Percentiles rank a stretch among this genome's conserved stretches.
Evolutionary conservation across 2,329 filamentous ascomycete genomes (phyloP).

Genomic region (Ceratocystis lukuohia): DNA sequence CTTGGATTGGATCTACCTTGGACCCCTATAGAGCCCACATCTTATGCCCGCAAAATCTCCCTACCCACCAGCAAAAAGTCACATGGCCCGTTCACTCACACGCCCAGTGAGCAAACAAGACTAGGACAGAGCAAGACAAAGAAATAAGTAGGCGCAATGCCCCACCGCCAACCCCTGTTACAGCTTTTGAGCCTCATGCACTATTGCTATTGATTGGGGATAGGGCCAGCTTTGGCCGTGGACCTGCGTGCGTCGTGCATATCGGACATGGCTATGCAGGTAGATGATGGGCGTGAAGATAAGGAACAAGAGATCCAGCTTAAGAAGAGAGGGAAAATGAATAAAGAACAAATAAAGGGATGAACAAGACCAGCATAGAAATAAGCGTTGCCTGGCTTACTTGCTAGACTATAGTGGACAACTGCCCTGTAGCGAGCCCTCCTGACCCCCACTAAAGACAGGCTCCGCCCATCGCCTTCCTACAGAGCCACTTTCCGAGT

Average conservation of each 20-base stretch:
- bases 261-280: neutral
- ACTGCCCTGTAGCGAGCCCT: neutral
- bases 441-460: neutral
- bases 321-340: neutral
- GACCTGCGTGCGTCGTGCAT: neutral
- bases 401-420: neutral
- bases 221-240: neutral
- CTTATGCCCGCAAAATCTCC: neutral
- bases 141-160: neutral
- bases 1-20: neutral
- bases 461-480: neutral
- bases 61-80: neutral
- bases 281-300: neutral
- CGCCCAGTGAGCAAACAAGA: neutral
- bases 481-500: neutral
- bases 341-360: neutral
- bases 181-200: neutral
- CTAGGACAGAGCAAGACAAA: neutral
- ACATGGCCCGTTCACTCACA: neutral
- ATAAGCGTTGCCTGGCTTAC: neutral
- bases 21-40: neutral
- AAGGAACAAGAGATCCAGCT: neutral
- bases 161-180: too few relatives aligned
- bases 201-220: neutral
- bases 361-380: neutral